phyloP scores from a whole-genome alignment of 2,329 filamentous ascomycete species.

The Paracamarosporium sp. region DNA sequence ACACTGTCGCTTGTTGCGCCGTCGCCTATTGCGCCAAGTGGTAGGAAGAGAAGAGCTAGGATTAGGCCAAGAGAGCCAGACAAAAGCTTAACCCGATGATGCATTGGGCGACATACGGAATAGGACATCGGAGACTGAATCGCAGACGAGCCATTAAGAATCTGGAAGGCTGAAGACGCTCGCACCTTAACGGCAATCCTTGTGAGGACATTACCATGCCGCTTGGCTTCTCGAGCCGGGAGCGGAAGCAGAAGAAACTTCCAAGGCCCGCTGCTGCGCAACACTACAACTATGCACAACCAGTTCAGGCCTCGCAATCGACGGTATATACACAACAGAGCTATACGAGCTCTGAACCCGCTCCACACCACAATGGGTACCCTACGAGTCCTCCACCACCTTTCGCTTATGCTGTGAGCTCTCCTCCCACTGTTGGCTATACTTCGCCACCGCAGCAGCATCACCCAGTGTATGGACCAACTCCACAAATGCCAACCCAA shows the following conservation, averaged over 20 bases:
- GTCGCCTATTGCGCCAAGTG: background rate
- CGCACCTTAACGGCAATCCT: background rate
- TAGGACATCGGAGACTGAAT: background rate
- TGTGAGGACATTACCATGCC: slow-evolving; percentile 18
- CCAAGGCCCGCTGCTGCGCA: slow-evolving; percentile 19
- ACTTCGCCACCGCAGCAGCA: slow-evolving; percentile 3
- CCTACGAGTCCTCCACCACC: slow-evolving; percentile 18
- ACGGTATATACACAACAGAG: slow-evolving; percentile 19
- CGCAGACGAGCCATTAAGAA: background rate
- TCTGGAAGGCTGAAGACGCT: background rate
- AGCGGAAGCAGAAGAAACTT: slow-evolving; percentile 30
- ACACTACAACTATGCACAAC: slow-evolving; percentile 20
- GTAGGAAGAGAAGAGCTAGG: background rate
- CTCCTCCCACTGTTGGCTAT: background rate
- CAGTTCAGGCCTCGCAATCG: slow-evolving; percentile 20
- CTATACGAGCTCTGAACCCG: background rate
- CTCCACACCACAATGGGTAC: slow-evolving; percentile 6
- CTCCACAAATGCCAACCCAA: slow-evolving; percentile 24
- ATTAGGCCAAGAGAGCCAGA: background rate
- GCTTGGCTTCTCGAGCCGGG: slow-evolving; percentile 18
- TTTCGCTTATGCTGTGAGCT: slow-evolving; percentile 11
- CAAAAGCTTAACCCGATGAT: background rate
- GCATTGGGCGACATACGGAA: background rate
- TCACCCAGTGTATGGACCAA: slow-evolving; percentile 27
- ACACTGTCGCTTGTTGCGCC: background rate